Base-by-base conservation (phyloP, 2,329 filamentous ascomycete species). In the Xylariaceae sp. region DNA sequence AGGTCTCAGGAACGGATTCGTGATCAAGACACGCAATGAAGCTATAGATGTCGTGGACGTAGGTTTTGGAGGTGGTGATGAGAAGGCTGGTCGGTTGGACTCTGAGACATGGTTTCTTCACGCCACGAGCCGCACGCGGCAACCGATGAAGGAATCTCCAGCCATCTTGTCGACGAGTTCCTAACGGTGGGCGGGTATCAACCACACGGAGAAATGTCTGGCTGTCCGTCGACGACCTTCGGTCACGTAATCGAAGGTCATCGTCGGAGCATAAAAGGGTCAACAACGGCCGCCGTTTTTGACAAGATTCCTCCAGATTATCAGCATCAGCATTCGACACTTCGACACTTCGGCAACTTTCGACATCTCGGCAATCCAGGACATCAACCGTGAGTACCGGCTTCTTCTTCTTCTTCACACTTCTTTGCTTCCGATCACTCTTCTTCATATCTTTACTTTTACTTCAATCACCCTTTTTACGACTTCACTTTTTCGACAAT, bases 121-220 rank as follows among this genome's bases (percentile, higher is more conserved):
- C 45, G 42, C 42, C 37, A 56, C 23, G 42, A 23, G 42, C n/a
- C 54, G 39, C 58, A 58, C 59, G 59, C 61, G 51, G 50, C 52
- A 49, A 58, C 50, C 56, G 48, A 50, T 37, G 3, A n/a, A 62
- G 62, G 64, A 67, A 68, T 68, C 56, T 60, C 58, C 60, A 61
- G 60, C 65, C 66, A 64, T 57, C 56, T 55, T 66, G 60, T 63
- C 9, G 37, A 10, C 37, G 37, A 13, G 37, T 57, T 56, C 57
- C 39, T 47, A 34, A 47, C 54, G 52, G 58, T 55, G 37, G 11
- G 37, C 55, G 54, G 50, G 15, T 52, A 15, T 9, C 47, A 35
- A 10, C 35, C 60, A 49, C 18, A 37, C 35, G 4, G 9, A 7
- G 3, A 23, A 44, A 51, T 53, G 42, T 9, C 18, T 57, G 42